These are phyloP conservation scores for Trichoderma guizhouense DNA, from an alignment of 2,329 filamentous ascomycete species.

Conservation along the genomic window DNA sequence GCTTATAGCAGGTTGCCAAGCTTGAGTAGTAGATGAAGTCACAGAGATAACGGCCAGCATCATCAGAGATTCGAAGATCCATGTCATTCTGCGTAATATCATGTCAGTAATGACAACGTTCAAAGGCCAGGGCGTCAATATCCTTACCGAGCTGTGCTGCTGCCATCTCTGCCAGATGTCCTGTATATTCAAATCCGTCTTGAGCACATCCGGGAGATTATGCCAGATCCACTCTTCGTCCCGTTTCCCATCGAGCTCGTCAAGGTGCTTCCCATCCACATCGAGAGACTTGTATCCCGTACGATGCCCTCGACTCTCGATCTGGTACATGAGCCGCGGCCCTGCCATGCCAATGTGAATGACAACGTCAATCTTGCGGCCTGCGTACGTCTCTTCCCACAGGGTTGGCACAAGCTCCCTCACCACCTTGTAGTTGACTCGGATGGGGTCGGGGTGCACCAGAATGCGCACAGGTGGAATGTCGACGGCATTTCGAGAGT, in stretches of 20 bases:
- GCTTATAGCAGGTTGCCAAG: conserved; percentile 54
- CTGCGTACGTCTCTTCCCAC: conserved; percentile 42
- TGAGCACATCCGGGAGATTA: conserved; percentile 52
- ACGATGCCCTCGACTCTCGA: conserved; percentile 68
- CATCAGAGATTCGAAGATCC: conserved; percentile 59
- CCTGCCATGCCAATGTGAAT: conserved; percentile 81
- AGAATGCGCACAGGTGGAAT: conserved; percentile 56
- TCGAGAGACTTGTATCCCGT: conserved; percentile 70
- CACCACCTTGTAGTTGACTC: conserved; percentile 68
- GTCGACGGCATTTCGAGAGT: conserved; percentile 28
- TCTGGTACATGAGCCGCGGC: conserved; percentile 59
- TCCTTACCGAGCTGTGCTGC: conserved; percentile 45
- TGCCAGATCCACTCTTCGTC: conserved; percentile 53
- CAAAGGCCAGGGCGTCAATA: not conserved
- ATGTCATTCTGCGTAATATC: conserved; percentile 31
- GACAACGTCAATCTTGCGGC: conserved; percentile 54
- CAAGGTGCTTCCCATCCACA: conserved; percentile 60
- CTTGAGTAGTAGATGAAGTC: conserved; percentile 76
- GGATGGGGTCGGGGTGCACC: conserved; percentile 63
- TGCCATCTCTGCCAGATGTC: conserved; percentile 57
- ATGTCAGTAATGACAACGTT: not conserved
- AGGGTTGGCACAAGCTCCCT: conserved; percentile 61
- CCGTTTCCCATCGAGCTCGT: conserved; percentile 47
- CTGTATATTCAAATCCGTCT: conserved; percentile 55
- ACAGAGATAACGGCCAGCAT: conserved; percentile 71